Conservation (phyloP, 331 rosid genomes). For the Erythrophleum ivorense region DNA sequence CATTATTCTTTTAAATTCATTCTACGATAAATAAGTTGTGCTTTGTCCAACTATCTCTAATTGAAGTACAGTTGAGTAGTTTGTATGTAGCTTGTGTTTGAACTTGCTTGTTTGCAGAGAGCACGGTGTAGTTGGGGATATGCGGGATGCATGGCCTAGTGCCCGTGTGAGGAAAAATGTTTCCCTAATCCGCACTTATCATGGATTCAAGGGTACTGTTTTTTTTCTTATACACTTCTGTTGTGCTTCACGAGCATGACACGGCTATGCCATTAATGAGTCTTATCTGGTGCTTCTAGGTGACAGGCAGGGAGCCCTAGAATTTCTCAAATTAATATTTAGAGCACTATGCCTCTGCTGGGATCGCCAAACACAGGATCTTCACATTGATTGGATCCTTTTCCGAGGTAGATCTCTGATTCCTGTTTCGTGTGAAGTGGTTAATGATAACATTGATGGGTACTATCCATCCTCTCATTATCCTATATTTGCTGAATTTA, state of each 20-base stretch:
- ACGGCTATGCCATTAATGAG: conserved; percentile 21
- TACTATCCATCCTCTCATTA: conserved; percentile 93
- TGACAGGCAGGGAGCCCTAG: conserved; percentile 93
- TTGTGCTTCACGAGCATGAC: conserved; percentile 21
- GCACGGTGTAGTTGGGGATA: conserved; percentile 96
- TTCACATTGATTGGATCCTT: conserved; percentile 95
- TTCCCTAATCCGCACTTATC: conserved; percentile 87
- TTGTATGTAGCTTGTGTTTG: conserved; percentile 33
- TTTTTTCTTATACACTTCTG: conserved; percentile 22
- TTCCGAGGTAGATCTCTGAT: conserved; percentile 93
- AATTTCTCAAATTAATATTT: conserved; percentile 81
- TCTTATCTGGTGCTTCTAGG: conserved; percentile 54
- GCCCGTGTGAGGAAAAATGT: conserved; percentile 89
- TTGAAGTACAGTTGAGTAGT: conserved; percentile 15
- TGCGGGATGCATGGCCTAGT: conserved; percentile 97
- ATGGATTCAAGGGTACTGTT: conserved; percentile 89
- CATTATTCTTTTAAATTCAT: conserved; percentile 12
- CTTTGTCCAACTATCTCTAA: not conserved
- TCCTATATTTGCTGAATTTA: conserved; percentile 86
- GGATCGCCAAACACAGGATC: conserved; percentile 99
- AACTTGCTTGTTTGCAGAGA: conserved; percentile 63
- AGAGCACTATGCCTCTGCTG: conserved; percentile 99
- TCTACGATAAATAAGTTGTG: conserved; percentile 10
- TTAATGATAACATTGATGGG: conserved; percentile 82
- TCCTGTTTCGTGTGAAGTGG: conserved; percentile 95